These are phyloP conservation scores for Neoarthrinium moseri DNA, from an alignment of 2,329 filamentous ascomycete genomes.

Conservation along the genomic window DNA sequence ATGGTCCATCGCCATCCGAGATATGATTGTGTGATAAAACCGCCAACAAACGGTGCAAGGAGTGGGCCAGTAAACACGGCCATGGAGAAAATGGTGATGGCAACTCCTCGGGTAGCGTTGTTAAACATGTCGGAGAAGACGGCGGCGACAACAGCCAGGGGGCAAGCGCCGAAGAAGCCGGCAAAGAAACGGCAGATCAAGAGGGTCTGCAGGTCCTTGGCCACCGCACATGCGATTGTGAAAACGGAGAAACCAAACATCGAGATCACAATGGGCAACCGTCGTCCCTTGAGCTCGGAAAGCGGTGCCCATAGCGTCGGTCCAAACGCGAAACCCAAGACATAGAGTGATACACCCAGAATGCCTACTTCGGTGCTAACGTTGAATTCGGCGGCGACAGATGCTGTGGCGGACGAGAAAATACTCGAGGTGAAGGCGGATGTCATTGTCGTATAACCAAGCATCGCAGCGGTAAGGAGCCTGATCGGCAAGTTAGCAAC, in stretches of 20 bases:
- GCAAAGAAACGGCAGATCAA: conserved; percentile 71
- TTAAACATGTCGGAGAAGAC: conserved; percentile 73
- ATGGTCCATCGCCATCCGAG: conserved; percentile 75
- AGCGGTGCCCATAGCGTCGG: conserved; percentile 72
- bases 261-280: conserved; percentile 57
- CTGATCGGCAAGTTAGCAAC: conserved; percentile 28
- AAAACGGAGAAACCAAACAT: conserved; percentile 72
- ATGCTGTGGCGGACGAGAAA: conserved; percentile 65
- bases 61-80: conserved; percentile 67
- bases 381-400: conserved; percentile 56
- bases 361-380: conserved; percentile 63
- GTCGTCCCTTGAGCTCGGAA: conserved; percentile 69
- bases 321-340: conserved; percentile 62
- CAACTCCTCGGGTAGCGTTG: conserved; percentile 58
- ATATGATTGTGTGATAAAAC: conserved; percentile 61
- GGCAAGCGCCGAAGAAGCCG: conserved; percentile 70
- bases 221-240: conserved; percentile 62
- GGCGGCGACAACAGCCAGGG: conserved; percentile 67
- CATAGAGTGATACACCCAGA: conserved; percentile 67
- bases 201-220: conserved; percentile 67
- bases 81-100: conserved; percentile 58
- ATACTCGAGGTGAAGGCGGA: conserved; percentile 73
- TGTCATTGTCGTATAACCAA: conserved; percentile 72
- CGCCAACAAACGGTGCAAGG: conserved; percentile 67
- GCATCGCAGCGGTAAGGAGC: conserved; percentile 62